These are phyloP conservation scores for Saccharomycopsis sp. DNA, from an alignment of 805 yeast species.

Conservation along the genomic window DNA sequence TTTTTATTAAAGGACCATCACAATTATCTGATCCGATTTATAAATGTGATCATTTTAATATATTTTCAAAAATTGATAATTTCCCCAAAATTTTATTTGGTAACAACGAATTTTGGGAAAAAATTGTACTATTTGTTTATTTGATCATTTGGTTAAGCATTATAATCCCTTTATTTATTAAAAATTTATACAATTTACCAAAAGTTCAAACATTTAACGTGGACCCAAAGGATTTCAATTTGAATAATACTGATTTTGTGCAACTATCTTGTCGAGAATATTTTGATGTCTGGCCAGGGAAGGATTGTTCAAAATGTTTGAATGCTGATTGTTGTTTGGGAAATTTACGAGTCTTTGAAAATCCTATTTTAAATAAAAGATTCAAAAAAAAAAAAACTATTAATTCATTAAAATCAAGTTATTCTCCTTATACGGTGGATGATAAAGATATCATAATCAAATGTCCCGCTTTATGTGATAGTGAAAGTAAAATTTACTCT, in stretches of 20 bases:
- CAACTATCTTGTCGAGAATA: constrained; percentile 35
- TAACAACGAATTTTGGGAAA: constrained; percentile 20
- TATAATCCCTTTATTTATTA: neutral
- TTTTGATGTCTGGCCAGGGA: constrained; percentile 58
- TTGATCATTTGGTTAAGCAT: constrained; percentile 7
- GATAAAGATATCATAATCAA: constrained; percentile 40
- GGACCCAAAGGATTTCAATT: no score
- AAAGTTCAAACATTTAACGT: neutral
- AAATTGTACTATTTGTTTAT: neutral
- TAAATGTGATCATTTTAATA: neutral
- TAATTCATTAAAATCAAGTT: constrained; percentile 21
- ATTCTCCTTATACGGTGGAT: constrained; percentile 1
- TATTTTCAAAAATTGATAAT: constrained; percentile 26
- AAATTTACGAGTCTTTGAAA: neutral
- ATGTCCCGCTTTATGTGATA: constrained; percentile 84
- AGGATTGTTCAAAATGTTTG: constrained; percentile 58
- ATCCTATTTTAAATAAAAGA: neutral
- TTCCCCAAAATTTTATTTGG: constrained; percentile 42
- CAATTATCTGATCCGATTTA: constrained; percentile 5
- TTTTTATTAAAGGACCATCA: constrained; percentile 7
- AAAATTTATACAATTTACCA: constrained; percentile 3
- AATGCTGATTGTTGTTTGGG: constrained; percentile 47
- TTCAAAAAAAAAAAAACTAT: neutral
- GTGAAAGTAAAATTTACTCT: constrained; percentile 67
- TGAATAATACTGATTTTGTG: constrained; percentile 22